Evolutionary conservation across 2,329 filamentous ascomycete species (phyloP).

Genomic region (Metarhizium rileyi): DNA sequence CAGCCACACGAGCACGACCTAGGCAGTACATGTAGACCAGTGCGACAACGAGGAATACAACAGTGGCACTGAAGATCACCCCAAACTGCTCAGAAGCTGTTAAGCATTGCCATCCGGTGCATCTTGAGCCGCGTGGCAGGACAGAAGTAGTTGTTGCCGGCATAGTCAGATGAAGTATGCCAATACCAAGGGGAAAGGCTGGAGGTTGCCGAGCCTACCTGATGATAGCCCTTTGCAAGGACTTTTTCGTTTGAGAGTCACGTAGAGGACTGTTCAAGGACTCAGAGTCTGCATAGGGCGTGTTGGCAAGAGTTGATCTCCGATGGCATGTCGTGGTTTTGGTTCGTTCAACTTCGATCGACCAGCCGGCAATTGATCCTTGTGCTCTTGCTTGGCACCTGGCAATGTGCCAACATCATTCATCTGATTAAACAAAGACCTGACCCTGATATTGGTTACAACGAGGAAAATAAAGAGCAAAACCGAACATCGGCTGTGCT

Average conservation of each 20-base stretch:
- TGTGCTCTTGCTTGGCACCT: no score
- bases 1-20: conserved; percentile 13
- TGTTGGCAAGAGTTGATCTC: neutral
- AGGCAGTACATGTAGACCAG: conserved; percentile 26
- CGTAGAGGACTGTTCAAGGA: neutral
- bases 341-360: no score
- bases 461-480: no score
- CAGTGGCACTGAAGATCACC: conserved; percentile 26
- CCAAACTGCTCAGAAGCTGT: conserved; percentile 26
- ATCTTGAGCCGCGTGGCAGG: conserved; percentile 8
- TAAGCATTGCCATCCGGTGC: conserved; percentile 30
- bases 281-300: neutral
- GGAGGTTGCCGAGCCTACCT: neutral
- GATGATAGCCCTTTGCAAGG: neutral
- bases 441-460: no score
- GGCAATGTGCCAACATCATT: no score
- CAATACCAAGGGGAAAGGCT: neutral
- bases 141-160: neutral
- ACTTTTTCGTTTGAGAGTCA: neutral
- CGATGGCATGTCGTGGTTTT: no score
- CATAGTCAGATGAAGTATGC: neutral
- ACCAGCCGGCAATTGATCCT: no score
- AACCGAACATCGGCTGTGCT: no score
- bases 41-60: conserved; percentile 18
- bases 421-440: no score